A percentile compares a stretch with the other conserved stretches of the same genome.
Conservation (phyloP, 169 alveolate genomes). For the Toxoplasma gondii region DNA sequence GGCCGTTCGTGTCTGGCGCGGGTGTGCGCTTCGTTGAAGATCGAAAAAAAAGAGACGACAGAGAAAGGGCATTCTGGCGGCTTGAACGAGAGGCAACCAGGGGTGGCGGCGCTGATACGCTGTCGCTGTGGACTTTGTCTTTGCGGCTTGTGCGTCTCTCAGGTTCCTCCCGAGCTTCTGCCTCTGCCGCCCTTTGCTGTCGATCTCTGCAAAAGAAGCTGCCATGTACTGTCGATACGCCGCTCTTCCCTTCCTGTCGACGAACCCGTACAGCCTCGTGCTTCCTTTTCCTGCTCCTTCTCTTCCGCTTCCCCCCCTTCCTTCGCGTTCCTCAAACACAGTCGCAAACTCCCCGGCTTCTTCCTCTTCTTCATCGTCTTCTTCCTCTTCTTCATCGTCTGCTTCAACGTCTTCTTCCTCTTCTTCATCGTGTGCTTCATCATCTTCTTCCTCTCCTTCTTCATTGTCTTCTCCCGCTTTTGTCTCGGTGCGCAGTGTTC, state of each 20-base stretch:
- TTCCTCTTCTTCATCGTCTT: background rate
- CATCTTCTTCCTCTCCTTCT: background rate
- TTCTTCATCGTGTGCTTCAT: background rate
- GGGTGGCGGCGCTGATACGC: background rate
- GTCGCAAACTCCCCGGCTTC: background rate
- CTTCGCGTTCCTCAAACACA: background rate
- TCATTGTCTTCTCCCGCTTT: background rate
- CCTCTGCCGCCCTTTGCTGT: background rate
- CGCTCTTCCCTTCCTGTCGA: background rate
- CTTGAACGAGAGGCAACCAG: background rate
- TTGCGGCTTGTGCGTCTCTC: background rate
- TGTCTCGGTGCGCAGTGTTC: background rate
- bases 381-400: background rate
- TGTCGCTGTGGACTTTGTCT: too few species aligned
- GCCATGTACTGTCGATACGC: conserved; percentile 30
- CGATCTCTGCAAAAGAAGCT: conserved; percentile 19
- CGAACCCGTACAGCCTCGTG: background rate
- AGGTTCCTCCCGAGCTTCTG: background rate
- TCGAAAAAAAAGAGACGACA: too few species aligned
- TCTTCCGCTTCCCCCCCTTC: background rate
- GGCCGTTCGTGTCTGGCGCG: too few species aligned
- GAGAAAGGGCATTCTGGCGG: too few species aligned
- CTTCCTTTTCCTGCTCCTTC: background rate
- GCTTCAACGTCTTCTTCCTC: too few species aligned
- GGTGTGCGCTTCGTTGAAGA: too few species aligned